Evolutionary conservation across 192 early-diverging fungal genomes (phyloP).

Genomic region (Mortierella claussenii): DNA sequence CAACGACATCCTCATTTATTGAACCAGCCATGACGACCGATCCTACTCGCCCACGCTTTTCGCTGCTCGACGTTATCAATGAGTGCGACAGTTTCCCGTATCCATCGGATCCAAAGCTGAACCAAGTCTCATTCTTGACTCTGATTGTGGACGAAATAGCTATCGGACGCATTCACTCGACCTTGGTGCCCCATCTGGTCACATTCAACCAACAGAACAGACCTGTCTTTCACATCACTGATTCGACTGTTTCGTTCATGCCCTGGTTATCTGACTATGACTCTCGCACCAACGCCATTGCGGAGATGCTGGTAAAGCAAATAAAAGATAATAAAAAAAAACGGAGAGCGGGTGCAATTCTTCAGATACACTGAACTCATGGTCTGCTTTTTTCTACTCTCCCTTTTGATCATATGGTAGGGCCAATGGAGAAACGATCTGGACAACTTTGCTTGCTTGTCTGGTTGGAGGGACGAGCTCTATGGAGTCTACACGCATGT

Average conservation of each 20-base stretch:
- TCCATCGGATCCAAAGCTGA: slow-evolving; percentile 8
- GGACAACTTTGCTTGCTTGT: slow-evolving; percentile 15
- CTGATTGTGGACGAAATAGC: slow-evolving; percentile 50
- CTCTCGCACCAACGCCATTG: slow-evolving; percentile 52
- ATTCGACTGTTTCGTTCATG: slow-evolving; percentile 48
- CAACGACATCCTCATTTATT: background rate
- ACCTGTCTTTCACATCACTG: slow-evolving; percentile 55
- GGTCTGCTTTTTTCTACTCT: background rate
- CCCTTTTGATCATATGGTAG: slow-evolving; percentile 9
- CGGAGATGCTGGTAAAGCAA: slow-evolving; percentile 47
- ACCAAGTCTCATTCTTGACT: slow-evolving; percentile 22
- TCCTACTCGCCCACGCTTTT: slow-evolving; percentile 1
- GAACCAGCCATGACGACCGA: background rate
- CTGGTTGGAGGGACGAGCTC: slow-evolving; percentile 88
- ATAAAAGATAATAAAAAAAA: no score
- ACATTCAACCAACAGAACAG: slow-evolving; percentile 51
- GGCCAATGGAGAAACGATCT: slow-evolving; percentile 33
- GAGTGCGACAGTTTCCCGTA: slow-evolving; percentile 63
- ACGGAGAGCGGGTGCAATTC: no score
- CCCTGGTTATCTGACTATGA: slow-evolving; percentile 50
- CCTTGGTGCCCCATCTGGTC: slow-evolving; percentile 26
- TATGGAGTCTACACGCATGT: slow-evolving; percentile 79
- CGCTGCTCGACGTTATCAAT: slow-evolving; percentile 56
- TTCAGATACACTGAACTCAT: no score
- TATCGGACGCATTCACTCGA: slow-evolving; percentile 55